phyloP scores from a whole-genome alignment of 371 early-diverging fungal genomes.

The Conidiobolus incongruus region DNA sequence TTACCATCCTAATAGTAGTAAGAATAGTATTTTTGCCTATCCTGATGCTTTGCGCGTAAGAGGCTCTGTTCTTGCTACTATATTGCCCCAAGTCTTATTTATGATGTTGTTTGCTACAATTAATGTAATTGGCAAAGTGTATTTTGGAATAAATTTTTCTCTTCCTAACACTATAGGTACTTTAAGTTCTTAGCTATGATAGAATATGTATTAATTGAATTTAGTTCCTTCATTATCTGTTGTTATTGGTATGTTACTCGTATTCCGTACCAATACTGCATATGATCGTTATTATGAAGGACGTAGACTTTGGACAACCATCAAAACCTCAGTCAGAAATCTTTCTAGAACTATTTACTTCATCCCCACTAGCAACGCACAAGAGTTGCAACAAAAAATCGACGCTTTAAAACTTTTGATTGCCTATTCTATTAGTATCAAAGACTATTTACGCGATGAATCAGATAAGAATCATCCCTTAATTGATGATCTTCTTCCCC shows the following conservation, averaged over 20 bases:
- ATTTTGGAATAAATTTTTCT: not conserved
- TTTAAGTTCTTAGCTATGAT: too few relatives aligned
- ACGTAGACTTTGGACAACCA: constrained; percentile 2
- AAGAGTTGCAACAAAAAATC: constrained; percentile 31
- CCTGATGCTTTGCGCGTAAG: constrained; percentile 5
- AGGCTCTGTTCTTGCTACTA: constrained; percentile 5
- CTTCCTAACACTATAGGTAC: constrained; percentile 5
- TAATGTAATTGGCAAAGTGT: not conserved
- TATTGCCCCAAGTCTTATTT: constrained; percentile 5
- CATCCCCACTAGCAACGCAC: constrained; percentile 19
- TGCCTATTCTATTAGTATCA: constrained; percentile 39
- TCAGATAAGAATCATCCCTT: constrained; percentile 26
- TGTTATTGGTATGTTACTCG: constrained; percentile 38
- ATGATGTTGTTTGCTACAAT: constrained; percentile 1
- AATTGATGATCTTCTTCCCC: constrained; percentile 24
- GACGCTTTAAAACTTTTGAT: constrained; percentile 44
- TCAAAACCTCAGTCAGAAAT: constrained; percentile 26
- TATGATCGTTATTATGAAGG: constrained; percentile 36
- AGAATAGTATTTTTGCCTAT: not conserved
- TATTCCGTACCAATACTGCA: constrained; percentile 56
- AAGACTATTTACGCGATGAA: constrained; percentile 48
- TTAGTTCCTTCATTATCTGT: constrained; percentile 2
- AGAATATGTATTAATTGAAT: not conserved
- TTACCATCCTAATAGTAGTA: not conserved
- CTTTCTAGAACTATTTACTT: constrained; percentile 37